Evolutionary conservation across 2,329 filamentous ascomycete genomes (phyloP).

Genomic region (Bipolaris zeicola): DNA sequence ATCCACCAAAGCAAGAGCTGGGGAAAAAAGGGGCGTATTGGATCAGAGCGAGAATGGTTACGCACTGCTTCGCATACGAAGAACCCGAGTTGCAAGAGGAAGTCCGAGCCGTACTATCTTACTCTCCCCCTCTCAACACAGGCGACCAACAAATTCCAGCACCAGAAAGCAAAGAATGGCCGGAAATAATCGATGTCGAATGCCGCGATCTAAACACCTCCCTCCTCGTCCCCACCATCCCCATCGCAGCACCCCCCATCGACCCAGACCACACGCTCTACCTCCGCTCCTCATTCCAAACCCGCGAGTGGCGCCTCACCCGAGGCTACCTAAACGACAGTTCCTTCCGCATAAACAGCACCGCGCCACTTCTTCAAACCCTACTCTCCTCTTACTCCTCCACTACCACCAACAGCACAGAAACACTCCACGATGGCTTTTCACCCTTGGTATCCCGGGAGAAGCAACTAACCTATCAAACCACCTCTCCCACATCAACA

Average conservation of each 20-base stretch:
- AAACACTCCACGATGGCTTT: too few relatives aligned
- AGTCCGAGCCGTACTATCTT: conserved; percentile 58
- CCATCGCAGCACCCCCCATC: conserved; percentile 51
- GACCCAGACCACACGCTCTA: conserved; percentile 58
- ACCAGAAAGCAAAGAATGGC: conserved; percentile 58
- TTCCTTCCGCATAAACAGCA: conserved; percentile 58
- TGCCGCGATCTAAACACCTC: conserved; percentile 60
- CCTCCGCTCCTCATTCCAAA: conserved; percentile 64
- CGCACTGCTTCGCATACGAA: conserved; percentile 63
- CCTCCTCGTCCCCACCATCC: conserved; percentile 53
- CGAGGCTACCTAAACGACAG: conserved; percentile 64
- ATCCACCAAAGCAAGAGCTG: conserved; percentile 51
- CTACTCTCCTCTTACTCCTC: conserved; percentile 57
- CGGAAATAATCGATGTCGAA: conserved; percentile 54
- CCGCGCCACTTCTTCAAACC: conserved; percentile 58
- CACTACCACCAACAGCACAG: background rate
- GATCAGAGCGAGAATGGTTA: conserved; percentile 64
- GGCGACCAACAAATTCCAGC: background rate
- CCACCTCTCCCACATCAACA: conserved; percentile 36
- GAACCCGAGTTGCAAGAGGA: conserved; percentile 55
- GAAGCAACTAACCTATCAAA: conserved; percentile 39
- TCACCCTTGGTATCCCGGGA: conserved; percentile 21
- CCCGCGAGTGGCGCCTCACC: conserved; percentile 62
- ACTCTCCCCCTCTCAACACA: conserved; percentile 30
- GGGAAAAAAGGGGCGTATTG: conserved; percentile 44